Evolutionary conservation across 495 filamentous ascomycete genomes (phyloP), one percentile per base, ranked within the genome.

Genomic region (Cercophora scortea): DNA sequence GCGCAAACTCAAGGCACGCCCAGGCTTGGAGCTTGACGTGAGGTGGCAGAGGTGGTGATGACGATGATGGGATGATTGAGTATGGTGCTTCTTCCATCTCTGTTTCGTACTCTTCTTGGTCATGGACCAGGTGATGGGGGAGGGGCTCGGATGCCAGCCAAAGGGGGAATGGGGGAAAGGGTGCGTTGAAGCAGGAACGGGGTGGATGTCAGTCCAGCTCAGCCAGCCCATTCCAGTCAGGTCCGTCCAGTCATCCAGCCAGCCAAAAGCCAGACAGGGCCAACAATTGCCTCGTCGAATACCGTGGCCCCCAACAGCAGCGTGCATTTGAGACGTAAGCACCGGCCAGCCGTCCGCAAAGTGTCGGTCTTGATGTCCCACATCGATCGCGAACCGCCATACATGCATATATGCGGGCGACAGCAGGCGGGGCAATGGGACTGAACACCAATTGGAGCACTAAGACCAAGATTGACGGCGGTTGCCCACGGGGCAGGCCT

Each of bases 391-490:
- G 42, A 41, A 42, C 33, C 42, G 53, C 35, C 19, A 49, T 42
- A 32, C 47, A 45, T 32, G 47, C 51, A 53, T 33, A 45, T 7
- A 7, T 10, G 10, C 10, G 13, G 10, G 41, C 34, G 46, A 52
- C 18, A 47, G 39, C 41, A 43, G 53, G 53, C 53, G 47, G 57
- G 53, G 52, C 43, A 50, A 55, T 19, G 25, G 4, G 36, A 16
- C 51, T 48, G 48, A 41, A 34, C 19, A 33, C 46, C 57, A 50
- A 59, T 59, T 51, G 57, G 50, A 43, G 48, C 36, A n/a, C 18
- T 4, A 15, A 12, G 18, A 32, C 25, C 39, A 43, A 49, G 8
- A 54, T 42, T 48, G 36, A 18, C 49, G 11, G 55, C 55, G 51
- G 47, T 42, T 44, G 47, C 32, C 45, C 25, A 25, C 25, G 25